Base-by-base conservation (phyloP, 2,329 filamentous ascomycete species). In the Colletotrichum musae region DNA sequence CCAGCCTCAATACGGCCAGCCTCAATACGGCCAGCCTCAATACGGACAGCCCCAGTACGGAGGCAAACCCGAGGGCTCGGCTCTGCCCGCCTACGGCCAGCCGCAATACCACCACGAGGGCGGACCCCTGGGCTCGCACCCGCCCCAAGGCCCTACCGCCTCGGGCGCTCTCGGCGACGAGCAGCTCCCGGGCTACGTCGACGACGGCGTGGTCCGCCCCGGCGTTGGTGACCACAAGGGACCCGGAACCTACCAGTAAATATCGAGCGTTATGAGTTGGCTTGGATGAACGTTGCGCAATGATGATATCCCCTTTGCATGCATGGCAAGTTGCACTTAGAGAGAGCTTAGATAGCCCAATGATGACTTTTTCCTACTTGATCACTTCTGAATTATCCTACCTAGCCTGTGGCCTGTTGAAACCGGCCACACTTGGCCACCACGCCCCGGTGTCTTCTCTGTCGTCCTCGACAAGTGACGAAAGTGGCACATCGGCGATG, bases 101-200 rank as follows among this genome's bases (percentile, higher is more conserved):
- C 48, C 54, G 1, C 66, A 68, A 28, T 68, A 68, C 5, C 48
- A 67, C 39, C n/a, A 51, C 6, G 78, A 80, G 13, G 77, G 76
- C 59, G 73, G 73, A 4, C 73, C 57, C 2, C 24, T 63, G 39
- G 70, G 53, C 12, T 70, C 62, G 12, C 70, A 63, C 15, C 69
- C 59, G 13, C 41, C 66, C 28, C 53, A 28, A 5, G 60, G 47
- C 32, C 41, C 70, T 48, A 43, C 57, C n/a, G 70, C 67, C 21
- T 70, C 64, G 5, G 64, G 68, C 2, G 58, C 58, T 5, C 64
- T 67, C 9, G 43, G 39, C 2, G 71, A 70, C 50, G 67, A 70
- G 50, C 60, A 61, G 50, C 58, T 71, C 6, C 71, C 71, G 1
- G 71, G 64, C 3, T 72, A 72, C 41, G 65, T 70, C 9, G 71